Percentiles rank a stretch among this genome's conserved stretches.
These are phyloP conservation scores for Tricholoma sp. DNA, from an alignment of 768 basidiomycete genomes.

Conservation along the genomic window DNA sequence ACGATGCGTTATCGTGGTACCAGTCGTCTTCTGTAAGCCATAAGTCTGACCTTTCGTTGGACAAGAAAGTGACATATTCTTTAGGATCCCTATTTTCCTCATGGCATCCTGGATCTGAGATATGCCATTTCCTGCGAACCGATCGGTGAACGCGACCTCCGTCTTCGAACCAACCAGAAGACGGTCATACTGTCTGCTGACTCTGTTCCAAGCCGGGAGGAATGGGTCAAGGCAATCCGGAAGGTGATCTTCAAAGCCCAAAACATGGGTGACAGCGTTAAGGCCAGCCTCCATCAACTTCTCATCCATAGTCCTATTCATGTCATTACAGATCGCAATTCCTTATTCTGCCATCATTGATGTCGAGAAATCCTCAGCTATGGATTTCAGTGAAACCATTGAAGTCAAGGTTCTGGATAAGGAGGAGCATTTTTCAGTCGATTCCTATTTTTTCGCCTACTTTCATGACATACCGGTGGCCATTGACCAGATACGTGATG, in stretches of 20 bases:
- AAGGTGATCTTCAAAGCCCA: constrained; percentile 95
- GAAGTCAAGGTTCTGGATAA: constrained; percentile 90
- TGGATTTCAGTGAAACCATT: constrained; percentile 96
- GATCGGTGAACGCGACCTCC: constrained; percentile 71
- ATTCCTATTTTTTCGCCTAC: constrained; percentile 94
- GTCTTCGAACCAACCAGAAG: constrained; percentile 79
- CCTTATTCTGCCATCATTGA: constrained; percentile 88
- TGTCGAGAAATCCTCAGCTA: constrained; percentile 79
- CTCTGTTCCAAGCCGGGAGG: constrained; percentile 78
- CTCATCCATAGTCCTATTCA: neutral
- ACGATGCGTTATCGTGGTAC: constrained; percentile 96
- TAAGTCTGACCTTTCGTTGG: neutral
- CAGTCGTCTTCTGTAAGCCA: constrained; percentile 77
- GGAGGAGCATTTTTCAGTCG: constrained; percentile 69
- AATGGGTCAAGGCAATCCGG: constrained; percentile 94
- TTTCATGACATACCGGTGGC: constrained; percentile 78
- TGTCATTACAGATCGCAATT: constrained; percentile 67
- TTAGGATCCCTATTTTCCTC: constrained; percentile 96
- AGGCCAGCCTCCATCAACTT: constrained; percentile 40
- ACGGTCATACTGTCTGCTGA: constrained; percentile 68
- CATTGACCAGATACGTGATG: constrained; percentile 76
- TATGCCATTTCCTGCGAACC: constrained; percentile 91
- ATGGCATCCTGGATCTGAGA: constrained; percentile 92
- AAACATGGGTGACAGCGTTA: constrained; percentile 94
- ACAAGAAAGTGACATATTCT: constrained; percentile 11